Base-by-base conservation (phyloP, 306 rosid genomes). In the Rosa chinensis region DNA sequence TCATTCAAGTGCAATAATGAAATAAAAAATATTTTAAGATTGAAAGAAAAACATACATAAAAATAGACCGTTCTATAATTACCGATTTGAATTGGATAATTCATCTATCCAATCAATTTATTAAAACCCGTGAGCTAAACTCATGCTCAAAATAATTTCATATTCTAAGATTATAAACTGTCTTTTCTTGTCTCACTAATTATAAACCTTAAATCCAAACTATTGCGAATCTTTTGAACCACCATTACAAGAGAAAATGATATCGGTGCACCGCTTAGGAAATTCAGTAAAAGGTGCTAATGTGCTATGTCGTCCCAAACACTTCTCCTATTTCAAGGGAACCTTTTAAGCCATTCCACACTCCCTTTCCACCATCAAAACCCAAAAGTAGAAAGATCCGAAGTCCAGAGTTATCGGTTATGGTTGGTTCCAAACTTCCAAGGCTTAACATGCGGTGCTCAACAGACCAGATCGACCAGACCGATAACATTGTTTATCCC, bases 361-460 rank as follows among this genome's bases (percentile, higher is more conserved):
- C 18, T 13, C 6, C 8, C 37, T 63, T 37, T 16, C 23, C 23
- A 35, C 5, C 23, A 6, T 35, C 45, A 66, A 35, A 66, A 37
- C 45, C 18, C 13, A 23, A 40, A 44, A 42, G 50, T 10, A n/a
- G 55, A 45, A 21, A 73, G 66, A 78, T 10, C 71, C 71, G 6
- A 45, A 55, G 32, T 48, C 9, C 35, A 18, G 12, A 39, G 13
- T 67, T 18, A 16, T 39, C 72, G 20, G 72, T 67, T 32, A 12
- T 0, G 45, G 61, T 32, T 74, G 77, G 75, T 78, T 59, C 78
- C 79, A 75, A 62, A 59, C 58, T 75, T 61, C 84, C 80, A 35
- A 76, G 35, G 48, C 76, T 43, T 43, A 76, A 61, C 32, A 13
- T 25, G 61, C 78, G 76, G 82, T 76, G 73, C 63, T 67, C 14